Base-by-base conservation (phyloP, 257 asterid genomes). In the Forsythia viridissima region DNA sequence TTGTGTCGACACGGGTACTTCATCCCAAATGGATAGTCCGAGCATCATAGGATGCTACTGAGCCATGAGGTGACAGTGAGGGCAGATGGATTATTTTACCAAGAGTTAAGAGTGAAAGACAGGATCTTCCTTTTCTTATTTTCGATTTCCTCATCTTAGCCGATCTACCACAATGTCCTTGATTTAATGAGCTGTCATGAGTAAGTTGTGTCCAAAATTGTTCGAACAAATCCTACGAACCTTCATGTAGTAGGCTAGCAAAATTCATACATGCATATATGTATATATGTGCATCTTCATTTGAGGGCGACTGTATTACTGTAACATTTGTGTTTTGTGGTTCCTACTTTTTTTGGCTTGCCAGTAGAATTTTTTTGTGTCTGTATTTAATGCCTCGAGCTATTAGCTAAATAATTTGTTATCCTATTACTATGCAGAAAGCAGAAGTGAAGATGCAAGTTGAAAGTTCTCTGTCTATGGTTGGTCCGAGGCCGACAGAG, bases 401-500 rank as follows among this genome's bases (percentile, higher is more conserved):
- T 30, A 30, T 30, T 30, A 30, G 34, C 34, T 30, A 30, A 30
- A 30, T 30, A 30, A 30, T 30, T 30, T 30, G 34, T 30, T 30
- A 30, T 30, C 34, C 34, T 30, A 1, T 30, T 30, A 30, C n/a
- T n/a, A n/a, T 3, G 34, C 12, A 57, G 30, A 73, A 65, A 77
- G 63, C 72, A 76, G 80, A 80, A 83, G 73, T 43, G 4, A 88
- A 55, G 71, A 96, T 96, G 98, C 97, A 96, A 85, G 87, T 89
- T 21, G 98, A 93, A 89, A 90, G 88, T 84, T 96, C 98, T 82
- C 80, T 96, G 69, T 95, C 99, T 40, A 92, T 93, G 76, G 82
- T 88, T 70, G 97, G 96, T 77, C 89, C 97, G 70, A 92, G 89
- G 87, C 97, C 97, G 59, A 89, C 90, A 78, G 96, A 91, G 70